phyloP scores from a whole-genome alignment of 1,284 basidiomycete genomes.

The Porodaedalea pini region DNA sequence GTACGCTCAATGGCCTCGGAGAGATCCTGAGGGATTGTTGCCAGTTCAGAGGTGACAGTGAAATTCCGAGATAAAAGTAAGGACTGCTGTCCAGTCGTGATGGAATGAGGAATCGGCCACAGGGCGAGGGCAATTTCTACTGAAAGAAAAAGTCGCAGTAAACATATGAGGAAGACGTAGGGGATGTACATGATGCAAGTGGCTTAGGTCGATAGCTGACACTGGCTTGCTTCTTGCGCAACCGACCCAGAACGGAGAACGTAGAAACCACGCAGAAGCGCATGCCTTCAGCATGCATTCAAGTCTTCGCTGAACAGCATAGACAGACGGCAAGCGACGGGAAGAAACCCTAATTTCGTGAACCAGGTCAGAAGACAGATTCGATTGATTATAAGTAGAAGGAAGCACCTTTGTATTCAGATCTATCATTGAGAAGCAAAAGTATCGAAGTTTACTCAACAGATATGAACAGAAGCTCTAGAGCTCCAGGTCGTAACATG shows the following conservation, averaged over 20 bases:
- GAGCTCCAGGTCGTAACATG: not conserved
- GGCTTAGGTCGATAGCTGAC: not conserved
- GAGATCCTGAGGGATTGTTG: slow-evolving; percentile 42
- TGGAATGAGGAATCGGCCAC: slow-evolving; percentile 60
- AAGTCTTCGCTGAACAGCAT: too few relatives aligned
- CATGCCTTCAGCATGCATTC: too few relatives aligned
- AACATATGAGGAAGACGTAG: not conserved
- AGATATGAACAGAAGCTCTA: slow-evolving; percentile 1
- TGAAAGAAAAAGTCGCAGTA: not conserved
- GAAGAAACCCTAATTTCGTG: not conserved
- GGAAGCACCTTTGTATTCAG: not conserved
- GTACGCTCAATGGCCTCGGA: slow-evolving; percentile 41
- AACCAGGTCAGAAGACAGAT: not conserved
- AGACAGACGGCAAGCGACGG: too few relatives aligned
- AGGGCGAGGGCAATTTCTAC: slow-evolving; percentile 17
- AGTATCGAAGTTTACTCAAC: not conserved
- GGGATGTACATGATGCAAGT: not conserved
- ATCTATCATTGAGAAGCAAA: not conserved
- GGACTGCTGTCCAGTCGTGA: slow-evolving; percentile 47
- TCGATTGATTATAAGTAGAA: not conserved
- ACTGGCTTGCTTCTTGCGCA: too few relatives aligned
- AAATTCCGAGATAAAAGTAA: slow-evolving; percentile 51
- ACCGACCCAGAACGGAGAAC: too few relatives aligned
- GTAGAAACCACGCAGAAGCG: too few relatives aligned
- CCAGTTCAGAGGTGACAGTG: slow-evolving; percentile 38